Conservation (phyloP, 2,329 filamentous ascomycete genomes). For the Xylaria sp. region DNA sequence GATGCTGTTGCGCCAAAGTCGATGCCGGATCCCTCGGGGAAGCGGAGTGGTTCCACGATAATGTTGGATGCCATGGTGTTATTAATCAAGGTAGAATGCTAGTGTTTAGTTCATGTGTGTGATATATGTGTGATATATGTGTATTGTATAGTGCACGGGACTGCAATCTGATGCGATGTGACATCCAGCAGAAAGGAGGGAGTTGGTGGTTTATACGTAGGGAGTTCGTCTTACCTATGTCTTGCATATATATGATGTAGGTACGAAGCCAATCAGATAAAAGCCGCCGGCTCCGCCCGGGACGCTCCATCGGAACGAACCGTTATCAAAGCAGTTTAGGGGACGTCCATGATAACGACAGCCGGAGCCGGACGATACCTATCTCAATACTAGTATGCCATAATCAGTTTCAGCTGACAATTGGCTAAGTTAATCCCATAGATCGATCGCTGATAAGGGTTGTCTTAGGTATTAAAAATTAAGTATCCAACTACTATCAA, state of each 20-base stretch:
- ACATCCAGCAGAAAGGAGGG: neutral
- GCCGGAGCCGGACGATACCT: slow-evolving; percentile 23
- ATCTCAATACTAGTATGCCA: slow-evolving; percentile 2
- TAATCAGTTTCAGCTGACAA: too few relatives aligned
- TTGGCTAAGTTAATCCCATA: neutral
- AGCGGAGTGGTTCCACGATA: slow-evolving; percentile 54
- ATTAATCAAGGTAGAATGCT: neutral
- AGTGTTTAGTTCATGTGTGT: neutral
- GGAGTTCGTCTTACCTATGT: slow-evolving; percentile 29
- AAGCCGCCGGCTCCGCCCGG: slow-evolving; percentile 23
- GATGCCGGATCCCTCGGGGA: slow-evolving; percentile 54
- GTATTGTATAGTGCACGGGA: neutral
- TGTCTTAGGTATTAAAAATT: neutral
- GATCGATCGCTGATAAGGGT: neutral
- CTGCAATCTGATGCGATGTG: neutral
- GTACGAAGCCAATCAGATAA: slow-evolving; percentile 2
- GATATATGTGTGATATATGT: too few relatives aligned
- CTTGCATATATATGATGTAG: neutral
- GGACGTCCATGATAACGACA: slow-evolving; percentile 5
- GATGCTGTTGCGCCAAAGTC: slow-evolving; percentile 71
- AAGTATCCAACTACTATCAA: too few relatives aligned
- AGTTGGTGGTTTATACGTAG: slow-evolving; percentile 4
- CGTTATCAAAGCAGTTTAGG: slow-evolving; percentile 13
- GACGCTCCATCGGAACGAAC: slow-evolving; percentile 16
- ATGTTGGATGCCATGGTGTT: slow-evolving; percentile 42